phyloP scores from a whole-genome alignment of 805 yeast species.

The Wickerhamiella sorbophila region DNA sequence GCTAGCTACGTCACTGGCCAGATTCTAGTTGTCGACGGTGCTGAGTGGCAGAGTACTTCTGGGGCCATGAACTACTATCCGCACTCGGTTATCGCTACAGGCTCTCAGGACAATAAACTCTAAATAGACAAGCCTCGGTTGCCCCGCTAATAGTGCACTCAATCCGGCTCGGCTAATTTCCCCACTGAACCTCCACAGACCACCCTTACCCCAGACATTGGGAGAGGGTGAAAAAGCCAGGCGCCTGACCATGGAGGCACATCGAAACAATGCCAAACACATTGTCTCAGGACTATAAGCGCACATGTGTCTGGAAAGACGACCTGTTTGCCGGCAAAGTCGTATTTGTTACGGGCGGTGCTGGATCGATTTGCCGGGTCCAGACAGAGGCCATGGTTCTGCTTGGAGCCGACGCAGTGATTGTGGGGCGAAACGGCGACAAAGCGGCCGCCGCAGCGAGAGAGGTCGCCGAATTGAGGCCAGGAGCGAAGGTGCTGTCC shows the following conservation, averaged over 20 bases:
- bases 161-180: no score
- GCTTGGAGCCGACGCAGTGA: conserved; percentile 77
- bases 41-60: conserved; percentile 38
- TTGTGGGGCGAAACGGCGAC: conserved; percentile 60
- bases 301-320: conserved; percentile 30
- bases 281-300: conserved; percentile 15
- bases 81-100: background rate
- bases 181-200: no score
- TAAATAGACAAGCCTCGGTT: no score
- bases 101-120: background rate
- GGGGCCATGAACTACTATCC: background rate
- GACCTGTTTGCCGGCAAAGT: conserved; percentile 71
- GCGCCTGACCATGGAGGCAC: no score
- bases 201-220: no score
- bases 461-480: conserved; percentile 44
- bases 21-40: conserved; percentile 74
- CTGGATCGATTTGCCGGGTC: conserved; percentile 88
- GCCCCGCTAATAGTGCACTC: no score
- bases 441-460: conserved; percentile 55
- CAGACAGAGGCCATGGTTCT: conserved; percentile 74
- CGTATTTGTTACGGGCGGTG: conserved; percentile 87
- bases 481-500: conserved; percentile 55
- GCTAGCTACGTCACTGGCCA: conserved; percentile 66
- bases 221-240: no score
- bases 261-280: conserved; percentile 24